Evolutionary conservation across 257 asterid genomes (phyloP).

Genomic region (Perilla frutescens): DNA sequence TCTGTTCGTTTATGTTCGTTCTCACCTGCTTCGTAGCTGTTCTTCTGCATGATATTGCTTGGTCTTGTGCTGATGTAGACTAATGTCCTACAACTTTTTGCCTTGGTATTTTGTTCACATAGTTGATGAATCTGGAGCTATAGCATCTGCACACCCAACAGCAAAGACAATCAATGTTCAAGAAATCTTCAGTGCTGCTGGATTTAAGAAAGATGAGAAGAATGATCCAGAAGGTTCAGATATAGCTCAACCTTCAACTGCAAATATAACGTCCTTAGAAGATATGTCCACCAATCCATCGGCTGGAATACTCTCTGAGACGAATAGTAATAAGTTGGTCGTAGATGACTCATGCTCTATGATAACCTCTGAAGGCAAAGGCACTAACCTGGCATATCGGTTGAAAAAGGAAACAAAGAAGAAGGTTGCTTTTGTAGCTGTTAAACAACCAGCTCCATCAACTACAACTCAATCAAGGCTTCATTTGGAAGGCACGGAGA

Average conservation of each 20-base stretch:
- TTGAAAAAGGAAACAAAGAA: conserved; percentile 39
- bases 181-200: conserved; percentile 24
- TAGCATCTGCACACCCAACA: conserved; percentile 31
- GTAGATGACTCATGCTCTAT: conserved; percentile 28
- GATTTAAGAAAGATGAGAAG: conserved; percentile 38
- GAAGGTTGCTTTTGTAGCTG: conserved; percentile 73
- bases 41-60: neutral
- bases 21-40: no score
- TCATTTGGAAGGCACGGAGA: conserved; percentile 36
- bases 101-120: conserved; percentile 24
- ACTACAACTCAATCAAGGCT: conserved; percentile 36
- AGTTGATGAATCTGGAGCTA: conserved; percentile 50
- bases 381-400: conserved; percentile 17
- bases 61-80: conserved; percentile 1
- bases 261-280: conserved; percentile 21
- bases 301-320: neutral
- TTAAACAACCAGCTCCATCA: conserved; percentile 53
- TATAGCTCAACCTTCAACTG: conserved; percentile 32
- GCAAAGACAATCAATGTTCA: conserved; percentile 22
- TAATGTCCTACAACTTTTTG: conserved; percentile 11
- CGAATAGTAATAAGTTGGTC: neutral
- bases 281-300: conserved; percentile 18
- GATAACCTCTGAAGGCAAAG: neutral
- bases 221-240: conserved; percentile 31
- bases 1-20: neutral